Base-by-base conservation (phyloP, 495 filamentous ascomycete genomes). In the Annulohypoxylon nitens region DNA sequence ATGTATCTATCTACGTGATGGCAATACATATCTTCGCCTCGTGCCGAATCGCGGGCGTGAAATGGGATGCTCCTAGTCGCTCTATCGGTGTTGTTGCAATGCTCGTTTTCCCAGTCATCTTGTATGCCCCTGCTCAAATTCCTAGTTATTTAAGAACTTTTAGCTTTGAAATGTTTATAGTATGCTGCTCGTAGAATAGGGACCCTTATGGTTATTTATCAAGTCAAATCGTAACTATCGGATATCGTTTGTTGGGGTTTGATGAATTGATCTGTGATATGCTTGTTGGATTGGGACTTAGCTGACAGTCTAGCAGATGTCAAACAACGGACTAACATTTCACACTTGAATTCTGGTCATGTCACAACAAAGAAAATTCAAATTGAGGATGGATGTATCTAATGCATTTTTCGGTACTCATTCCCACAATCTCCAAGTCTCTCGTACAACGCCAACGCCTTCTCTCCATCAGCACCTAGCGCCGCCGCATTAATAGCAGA, bases 341-440 rank as follows among this genome's bases (percentile, higher is more conserved):
- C 43, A 30, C 30, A 30, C 5, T 30, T 6, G 7, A 47, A 18
- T 47, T n/a, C 43, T 18, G 3, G n/a, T 16, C 14, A 30, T 6
- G 5, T 30, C 30, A 6, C 30, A 30, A 30, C 20, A 3, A 30
- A 4, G 3, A 30, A 30, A 30, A 30, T n/a, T n/a, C n/a, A n/a
- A 2, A 30, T 30, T 30, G 3, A 30, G 30, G 30, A 30, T 2
- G 30, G 3, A 3, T 30, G 18, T 4, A 18, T 9, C 10, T 53
- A 80, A 47, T 77, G 74, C 70, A 77, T 69, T 39, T 71, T 75
- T 26, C 81, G 77, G 76, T 84, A 84, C 67, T 83, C 82, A 9
- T 77, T 75, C 50, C 83, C 82, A 48, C 82, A 84, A 61, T 84
- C 82, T 9, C 83, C 83, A n/a, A 84, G 71, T 33, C 20, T 70